Percentiles rank a stretch among this genome's conserved stretches.
phyloP scores from a whole-genome alignment of 495 filamentous ascomycete genomes.

The Aspergillus bridgeri region DNA sequence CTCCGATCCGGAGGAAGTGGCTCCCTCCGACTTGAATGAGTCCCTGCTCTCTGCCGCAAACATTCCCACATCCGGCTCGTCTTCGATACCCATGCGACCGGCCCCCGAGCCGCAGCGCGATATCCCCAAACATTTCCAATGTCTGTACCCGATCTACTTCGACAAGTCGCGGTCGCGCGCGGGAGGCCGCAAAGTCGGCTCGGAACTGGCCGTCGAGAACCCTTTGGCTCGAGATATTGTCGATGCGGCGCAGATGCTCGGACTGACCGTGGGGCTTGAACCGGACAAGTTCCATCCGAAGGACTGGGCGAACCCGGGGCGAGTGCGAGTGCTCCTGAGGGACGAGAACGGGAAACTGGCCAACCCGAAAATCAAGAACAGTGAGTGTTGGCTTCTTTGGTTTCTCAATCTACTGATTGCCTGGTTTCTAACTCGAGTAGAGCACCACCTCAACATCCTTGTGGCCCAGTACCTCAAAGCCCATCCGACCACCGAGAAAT shows the following conservation, averaged over 20 bases:
- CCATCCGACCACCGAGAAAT: conserved; percentile 72
- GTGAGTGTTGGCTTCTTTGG: conserved; percentile 40
- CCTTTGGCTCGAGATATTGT: conserved; percentile 88
- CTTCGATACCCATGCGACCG: conserved; percentile 36
- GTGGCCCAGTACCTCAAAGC: conserved; percentile 68
- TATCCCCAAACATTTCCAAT: conserved; percentile 74
- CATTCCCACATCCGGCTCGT: conserved; percentile 25
- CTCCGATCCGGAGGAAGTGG: conserved; percentile 70
- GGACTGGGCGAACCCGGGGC: conserved; percentile 95
- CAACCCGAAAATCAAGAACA: conserved; percentile 68
- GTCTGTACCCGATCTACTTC: conserved; percentile 94
- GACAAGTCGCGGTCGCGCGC: conserved; percentile 70
- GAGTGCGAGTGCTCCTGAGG: conserved; percentile 76
- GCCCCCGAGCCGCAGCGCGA: conserved; percentile 40
- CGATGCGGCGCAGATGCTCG: conserved; percentile 70
- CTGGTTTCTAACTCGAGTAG: conserved; percentile 29
- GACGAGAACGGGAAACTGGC: conserved; percentile 45
- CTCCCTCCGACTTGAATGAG: conserved; percentile 60
- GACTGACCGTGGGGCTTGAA: conserved; percentile 77
- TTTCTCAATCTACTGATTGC: too few relatives aligned
- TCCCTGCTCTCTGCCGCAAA: conserved; percentile 38
- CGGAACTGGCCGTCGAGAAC: conserved; percentile 70
- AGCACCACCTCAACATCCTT: conserved; percentile 81
- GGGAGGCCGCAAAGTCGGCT: conserved; percentile 73
- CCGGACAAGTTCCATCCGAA: conserved; percentile 90